phyloP scores from a whole-genome alignment of 305 asterid genomes.

The Galium porrigens region DNA sequence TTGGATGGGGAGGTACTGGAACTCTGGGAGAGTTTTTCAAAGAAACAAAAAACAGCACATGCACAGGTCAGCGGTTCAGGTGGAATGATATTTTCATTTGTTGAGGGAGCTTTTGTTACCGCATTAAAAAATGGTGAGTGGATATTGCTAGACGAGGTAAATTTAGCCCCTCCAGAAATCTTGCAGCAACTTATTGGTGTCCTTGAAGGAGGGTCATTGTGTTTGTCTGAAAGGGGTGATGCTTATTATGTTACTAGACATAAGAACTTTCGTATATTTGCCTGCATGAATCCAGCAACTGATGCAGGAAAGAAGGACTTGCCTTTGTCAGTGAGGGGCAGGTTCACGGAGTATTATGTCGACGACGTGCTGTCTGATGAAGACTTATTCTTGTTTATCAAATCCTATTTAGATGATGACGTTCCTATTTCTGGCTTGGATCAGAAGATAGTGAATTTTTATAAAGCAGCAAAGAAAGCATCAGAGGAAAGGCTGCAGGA shows the following conservation, averaged over 20 bases:
- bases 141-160: constrained; percentile 94
- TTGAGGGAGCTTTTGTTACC: constrained; percentile 83
- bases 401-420: constrained; percentile 43
- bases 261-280: constrained; percentile 70
- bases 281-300: constrained; percentile 99
- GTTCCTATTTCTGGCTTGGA: constrained; percentile 27
- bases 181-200: constrained; percentile 85
- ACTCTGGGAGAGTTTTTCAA: constrained; percentile 52
- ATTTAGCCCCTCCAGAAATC: constrained; percentile 98
- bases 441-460: constrained; percentile 47
- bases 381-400: constrained; percentile 60
- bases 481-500: constrained; percentile 85
- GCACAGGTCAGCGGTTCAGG: constrained; percentile 53
- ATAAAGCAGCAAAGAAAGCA: constrained; percentile 60
- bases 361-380: constrained; percentile 83
- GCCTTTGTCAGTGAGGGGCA: constrained; percentile 59
- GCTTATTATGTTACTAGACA: constrained; percentile 51
- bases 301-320: constrained; percentile 98
- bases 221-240: constrained; percentile 95
- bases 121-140: constrained; percentile 87
- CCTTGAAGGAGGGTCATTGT: constrained; percentile 81
- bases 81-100: constrained; percentile 91
- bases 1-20: constrained; percentile 33
- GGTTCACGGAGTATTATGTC: constrained; percentile 83
- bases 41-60: constrained; percentile 50